Evolutionary conservation across 352 stramenopile species (phyloP).

Genomic region (Pythium brachiatum): DNA sequence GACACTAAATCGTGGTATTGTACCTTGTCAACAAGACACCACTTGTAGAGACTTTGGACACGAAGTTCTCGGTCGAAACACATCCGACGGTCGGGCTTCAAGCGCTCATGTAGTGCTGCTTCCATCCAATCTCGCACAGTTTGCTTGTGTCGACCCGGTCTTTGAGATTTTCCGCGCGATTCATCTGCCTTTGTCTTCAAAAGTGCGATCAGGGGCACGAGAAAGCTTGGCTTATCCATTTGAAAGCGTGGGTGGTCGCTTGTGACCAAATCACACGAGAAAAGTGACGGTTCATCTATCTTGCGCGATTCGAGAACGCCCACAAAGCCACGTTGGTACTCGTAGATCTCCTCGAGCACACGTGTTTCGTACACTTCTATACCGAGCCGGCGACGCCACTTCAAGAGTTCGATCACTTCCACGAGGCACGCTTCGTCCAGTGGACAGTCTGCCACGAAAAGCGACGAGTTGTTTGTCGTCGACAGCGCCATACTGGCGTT

Average conservation of each 20-base stretch:
- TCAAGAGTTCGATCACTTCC: slow-evolving; percentile 27
- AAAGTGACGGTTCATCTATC: neutral
- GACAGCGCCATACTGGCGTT: neutral
- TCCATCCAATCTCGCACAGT: slow-evolving; percentile 1
- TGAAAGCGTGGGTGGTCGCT: neutral
- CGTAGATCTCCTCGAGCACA: slow-evolving; percentile 40
- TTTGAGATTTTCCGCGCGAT: neutral
- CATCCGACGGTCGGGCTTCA: neutral
- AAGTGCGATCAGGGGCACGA: neutral
- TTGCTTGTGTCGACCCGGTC: neutral
- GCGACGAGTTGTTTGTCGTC: neutral
- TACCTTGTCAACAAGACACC: neutral
- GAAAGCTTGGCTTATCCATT: neutral
- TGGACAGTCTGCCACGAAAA: neutral
- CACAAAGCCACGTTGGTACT: slow-evolving; percentile 44
- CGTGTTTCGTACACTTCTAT: slow-evolving; percentile 39
- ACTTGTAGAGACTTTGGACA: neutral
- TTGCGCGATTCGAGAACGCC: slow-evolving; percentile 18
- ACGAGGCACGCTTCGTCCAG: slow-evolving; percentile 12
- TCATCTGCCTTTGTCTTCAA: neutral
- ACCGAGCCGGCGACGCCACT: slow-evolving; percentile 39
- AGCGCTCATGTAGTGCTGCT: neutral
- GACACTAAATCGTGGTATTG: neutral
- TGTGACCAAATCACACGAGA: neutral
- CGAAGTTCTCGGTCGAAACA: neutral